These are phyloP conservation scores for Macrophomina pseudophaseolina DNA, from an alignment of 2,329 filamentous ascomycete species.

Conservation along the genomic window DNA sequence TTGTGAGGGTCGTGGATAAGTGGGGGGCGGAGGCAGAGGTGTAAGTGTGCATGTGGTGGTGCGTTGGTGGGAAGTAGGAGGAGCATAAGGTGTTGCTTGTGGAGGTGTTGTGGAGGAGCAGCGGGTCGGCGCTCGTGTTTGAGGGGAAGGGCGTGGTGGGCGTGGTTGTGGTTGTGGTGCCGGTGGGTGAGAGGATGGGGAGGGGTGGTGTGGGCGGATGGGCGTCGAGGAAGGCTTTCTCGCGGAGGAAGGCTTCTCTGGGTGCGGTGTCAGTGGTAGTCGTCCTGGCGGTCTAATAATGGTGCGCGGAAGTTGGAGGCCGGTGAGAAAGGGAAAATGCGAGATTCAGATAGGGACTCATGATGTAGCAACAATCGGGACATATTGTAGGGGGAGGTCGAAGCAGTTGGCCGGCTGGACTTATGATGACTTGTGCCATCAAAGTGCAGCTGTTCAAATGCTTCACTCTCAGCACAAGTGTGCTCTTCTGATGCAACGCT, in stretches of 20 bases:
- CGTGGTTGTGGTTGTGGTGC: background rate
- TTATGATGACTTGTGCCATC: too few relatives aligned
- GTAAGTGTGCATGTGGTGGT: slow-evolving; percentile 15
- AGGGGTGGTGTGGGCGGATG: slow-evolving; percentile 33
- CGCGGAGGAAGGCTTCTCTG: slow-evolving; percentile 37
- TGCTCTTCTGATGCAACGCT: too few relatives aligned
- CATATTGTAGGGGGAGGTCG: too few relatives aligned
- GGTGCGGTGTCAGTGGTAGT: background rate
- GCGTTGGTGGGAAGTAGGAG: background rate
- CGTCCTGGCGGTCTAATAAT: background rate
- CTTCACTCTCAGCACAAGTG: too few relatives aligned
- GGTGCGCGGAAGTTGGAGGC: background rate
- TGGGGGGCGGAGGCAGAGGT: slow-evolving; percentile 25
- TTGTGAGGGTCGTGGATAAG: slow-evolving; percentile 7
- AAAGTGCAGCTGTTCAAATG: too few relatives aligned
- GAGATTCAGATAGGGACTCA: too few relatives aligned
- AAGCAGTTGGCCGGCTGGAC: too few relatives aligned
- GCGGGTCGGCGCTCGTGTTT: slow-evolving; percentile 31
- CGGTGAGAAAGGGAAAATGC: background rate
- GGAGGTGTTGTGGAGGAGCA: slow-evolving; percentile 28
- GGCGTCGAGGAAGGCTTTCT: slow-evolving; percentile 39
- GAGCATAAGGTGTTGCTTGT: slow-evolving; percentile 21
- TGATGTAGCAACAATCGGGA: too few relatives aligned
- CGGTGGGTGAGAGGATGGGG: slow-evolving; percentile 28
- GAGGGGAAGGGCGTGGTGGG: slow-evolving; percentile 27